Evolutionary conservation across 1,139 yeast genomes (phyloP).

Genomic region (Sugiyamaella castrensis): DNA sequence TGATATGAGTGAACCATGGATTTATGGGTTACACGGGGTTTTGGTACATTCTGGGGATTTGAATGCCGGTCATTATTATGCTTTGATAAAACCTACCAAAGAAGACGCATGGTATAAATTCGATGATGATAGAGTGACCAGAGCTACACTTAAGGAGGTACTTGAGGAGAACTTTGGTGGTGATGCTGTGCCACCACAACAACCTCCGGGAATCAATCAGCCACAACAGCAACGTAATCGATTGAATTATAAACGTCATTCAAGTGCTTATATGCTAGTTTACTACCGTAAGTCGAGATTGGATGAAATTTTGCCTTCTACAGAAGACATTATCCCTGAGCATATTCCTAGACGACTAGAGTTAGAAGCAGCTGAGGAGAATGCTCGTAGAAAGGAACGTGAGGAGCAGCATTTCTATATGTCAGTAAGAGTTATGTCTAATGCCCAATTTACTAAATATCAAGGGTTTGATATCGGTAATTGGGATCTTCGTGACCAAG

Average conservation of each 20-base stretch:
- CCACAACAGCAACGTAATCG: constrained; percentile 19
- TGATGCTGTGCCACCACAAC: constrained; percentile 34
- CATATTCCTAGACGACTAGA: constrained; percentile 67
- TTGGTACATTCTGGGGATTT: constrained; percentile 94
- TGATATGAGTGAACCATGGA: constrained; percentile 58
- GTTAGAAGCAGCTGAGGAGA: constrained; percentile 56
- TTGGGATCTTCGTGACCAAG: constrained; percentile 23
- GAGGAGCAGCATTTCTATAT: constrained; percentile 80
- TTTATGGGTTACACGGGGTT: constrained; percentile 85
- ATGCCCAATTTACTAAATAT: constrained; percentile 52
- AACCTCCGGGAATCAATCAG: constrained; percentile 12
- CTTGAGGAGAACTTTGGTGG: constrained; percentile 93
- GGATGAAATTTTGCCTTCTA: constrained; percentile 56
- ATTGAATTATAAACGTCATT: constrained; percentile 57
- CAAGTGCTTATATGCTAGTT: constrained; percentile 96
- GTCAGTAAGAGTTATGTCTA: constrained; percentile 55
- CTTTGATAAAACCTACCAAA: constrained; percentile 79
- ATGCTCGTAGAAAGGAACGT: constrained; percentile 55
- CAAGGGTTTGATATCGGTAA: constrained; percentile 72
- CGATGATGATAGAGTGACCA: constrained; percentile 93
- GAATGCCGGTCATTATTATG: constrained; percentile 94
- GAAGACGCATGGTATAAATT: constrained; percentile 81
- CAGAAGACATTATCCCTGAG: constrained; percentile 60
- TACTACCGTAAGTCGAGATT: constrained; percentile 69
- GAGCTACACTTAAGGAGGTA: constrained; percentile 78